Conservation (phyloP, 2,329 filamentous ascomycete genomes). For the Alternaria ventricosa region DNA sequence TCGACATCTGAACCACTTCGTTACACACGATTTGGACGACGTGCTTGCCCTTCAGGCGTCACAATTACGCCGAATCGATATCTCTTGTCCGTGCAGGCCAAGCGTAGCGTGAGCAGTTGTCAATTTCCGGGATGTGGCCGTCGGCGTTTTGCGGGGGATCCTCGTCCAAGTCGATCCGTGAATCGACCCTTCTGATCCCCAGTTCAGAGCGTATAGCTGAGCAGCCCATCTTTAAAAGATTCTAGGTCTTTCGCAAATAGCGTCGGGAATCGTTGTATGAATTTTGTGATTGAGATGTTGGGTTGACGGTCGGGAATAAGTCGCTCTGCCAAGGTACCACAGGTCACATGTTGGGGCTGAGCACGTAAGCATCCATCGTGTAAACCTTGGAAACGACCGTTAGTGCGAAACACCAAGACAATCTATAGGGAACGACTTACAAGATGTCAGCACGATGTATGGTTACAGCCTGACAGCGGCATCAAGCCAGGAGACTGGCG, state of each 20-base stretch:
- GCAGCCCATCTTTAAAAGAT: neutral
- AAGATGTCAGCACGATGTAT: neutral
- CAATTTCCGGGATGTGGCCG: conserved; percentile 12
- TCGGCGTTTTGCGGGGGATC: conserved; percentile 11
- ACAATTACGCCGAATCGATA: neutral
- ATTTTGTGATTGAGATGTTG: neutral
- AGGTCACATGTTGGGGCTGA: neutral
- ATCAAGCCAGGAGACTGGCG: neutral
- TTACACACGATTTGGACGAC: neutral
- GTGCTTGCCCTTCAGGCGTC: neutral
- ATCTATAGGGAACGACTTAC: neutral
- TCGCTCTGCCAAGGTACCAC: neutral
- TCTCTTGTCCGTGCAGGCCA: neutral
- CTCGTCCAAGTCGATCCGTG: neutral
- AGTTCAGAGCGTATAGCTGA: neutral
- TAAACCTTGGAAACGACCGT: neutral
- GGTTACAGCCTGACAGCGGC: neutral
- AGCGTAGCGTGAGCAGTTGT: neutral
- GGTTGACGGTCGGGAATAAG: neutral
- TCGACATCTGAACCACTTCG: neutral
- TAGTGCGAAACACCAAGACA: neutral
- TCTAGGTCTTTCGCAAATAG: neutral
- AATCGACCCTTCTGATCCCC: neutral
- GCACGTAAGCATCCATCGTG: neutral
- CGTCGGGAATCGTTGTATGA: neutral